Evolutionary conservation across 306 rosid genomes (phyloP).

Genomic region (Chamaecrista fasciculata): DNA sequence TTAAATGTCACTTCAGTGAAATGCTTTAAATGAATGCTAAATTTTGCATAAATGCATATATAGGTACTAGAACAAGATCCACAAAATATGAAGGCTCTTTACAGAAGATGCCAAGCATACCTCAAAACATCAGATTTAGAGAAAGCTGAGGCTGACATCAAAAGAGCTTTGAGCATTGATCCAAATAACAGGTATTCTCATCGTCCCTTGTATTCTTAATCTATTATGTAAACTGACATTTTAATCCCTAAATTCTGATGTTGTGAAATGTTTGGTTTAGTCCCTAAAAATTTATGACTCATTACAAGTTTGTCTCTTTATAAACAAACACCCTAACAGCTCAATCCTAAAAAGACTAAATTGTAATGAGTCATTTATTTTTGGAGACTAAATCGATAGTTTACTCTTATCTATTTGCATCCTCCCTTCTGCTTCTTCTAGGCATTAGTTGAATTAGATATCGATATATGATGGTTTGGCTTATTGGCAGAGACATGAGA

Average conservation of each 20-base stretch:
- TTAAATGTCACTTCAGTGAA: too few species aligned
- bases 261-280: too few species aligned
- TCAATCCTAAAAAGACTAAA: too few species aligned
- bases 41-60: not conserved
- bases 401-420: not conserved
- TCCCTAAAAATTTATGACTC: too few species aligned
- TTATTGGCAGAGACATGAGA: constrained; percentile 51
- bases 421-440: not conserved
- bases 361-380: too few species aligned
- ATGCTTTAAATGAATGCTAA: not conserved
- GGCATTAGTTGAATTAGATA: not conserved
- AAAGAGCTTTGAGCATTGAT: constrained; percentile 51
- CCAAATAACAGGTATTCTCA: constrained; percentile 55
- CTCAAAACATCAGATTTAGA: constrained; percentile 52
- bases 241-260: too few species aligned
- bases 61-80: constrained; percentile 59
- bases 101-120: constrained; percentile 67
- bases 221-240: too few species aligned
- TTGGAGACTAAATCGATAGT: too few species aligned
- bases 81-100: constrained; percentile 60
- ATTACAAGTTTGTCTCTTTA: too few species aligned
- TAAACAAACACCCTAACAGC: too few species aligned
- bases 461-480: constrained; percentile 1
- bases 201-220: not conserved
- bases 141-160: constrained; percentile 60